Evolutionary conservation across 768 basidiomycete genomes (phyloP).

Genomic region (Psilocybe tampanensis): DNA sequence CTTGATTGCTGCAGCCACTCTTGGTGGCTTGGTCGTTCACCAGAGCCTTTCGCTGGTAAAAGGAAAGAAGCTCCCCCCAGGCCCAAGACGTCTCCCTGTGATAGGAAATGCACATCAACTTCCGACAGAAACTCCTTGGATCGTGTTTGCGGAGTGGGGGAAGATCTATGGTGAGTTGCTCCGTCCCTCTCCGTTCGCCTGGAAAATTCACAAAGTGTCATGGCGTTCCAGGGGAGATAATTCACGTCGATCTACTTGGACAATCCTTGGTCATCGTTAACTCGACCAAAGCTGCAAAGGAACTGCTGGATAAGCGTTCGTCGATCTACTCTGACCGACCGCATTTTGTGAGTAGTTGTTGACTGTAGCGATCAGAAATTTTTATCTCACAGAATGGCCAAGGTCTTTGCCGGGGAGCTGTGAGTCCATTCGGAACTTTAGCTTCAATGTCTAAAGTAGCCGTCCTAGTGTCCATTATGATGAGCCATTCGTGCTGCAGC

Average conservation of each 20-base stretch:
- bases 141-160: slow-evolving; percentile 19
- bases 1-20: not conserved
- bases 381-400: slow-evolving; percentile 34
- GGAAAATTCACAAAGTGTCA: too few relatives aligned
- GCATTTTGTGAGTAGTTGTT: slow-evolving; percentile 3
- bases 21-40: slow-evolving; percentile 5
- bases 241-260: slow-evolving; percentile 16
- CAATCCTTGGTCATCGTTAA: slow-evolving; percentile 18
- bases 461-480: slow-evolving; percentile 31
- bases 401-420: slow-evolving; percentile 52
- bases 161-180: slow-evolving; percentile 18
- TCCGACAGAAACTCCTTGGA: slow-evolving; percentile 22
- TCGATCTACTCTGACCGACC: slow-evolving; percentile 22
- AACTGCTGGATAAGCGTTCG: slow-evolving; percentile 21
- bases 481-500: slow-evolving; percentile 39
- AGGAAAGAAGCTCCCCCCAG: slow-evolving; percentile 24
- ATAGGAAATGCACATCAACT: slow-evolving; percentile 27
- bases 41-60: slow-evolving; percentile 3
- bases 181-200: not conserved
- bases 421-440: not conserved
- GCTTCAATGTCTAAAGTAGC: not conserved
- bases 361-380: not conserved
- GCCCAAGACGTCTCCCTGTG: slow-evolving; percentile 21
- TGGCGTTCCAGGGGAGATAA: slow-evolving; percentile 9
- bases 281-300: slow-evolving; percentile 16